Evolutionary conservation across 2,329 filamentous ascomycete species (phyloP).

Genomic region (Penicillium sp.): DNA sequence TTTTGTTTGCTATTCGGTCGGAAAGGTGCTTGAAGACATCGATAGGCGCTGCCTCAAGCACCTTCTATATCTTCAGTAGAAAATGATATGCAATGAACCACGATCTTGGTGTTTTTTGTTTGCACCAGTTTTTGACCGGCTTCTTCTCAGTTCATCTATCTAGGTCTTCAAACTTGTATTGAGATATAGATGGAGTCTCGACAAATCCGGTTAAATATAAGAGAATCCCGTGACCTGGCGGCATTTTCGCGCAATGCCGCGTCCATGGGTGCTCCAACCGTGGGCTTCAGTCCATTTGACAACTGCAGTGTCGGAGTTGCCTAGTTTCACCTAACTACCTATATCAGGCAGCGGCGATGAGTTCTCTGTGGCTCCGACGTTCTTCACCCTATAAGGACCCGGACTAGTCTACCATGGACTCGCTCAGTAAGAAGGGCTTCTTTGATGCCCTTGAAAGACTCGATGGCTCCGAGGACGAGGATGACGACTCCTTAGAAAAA

Average conservation of each 20-base stretch:
- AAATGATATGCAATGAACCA: no score
- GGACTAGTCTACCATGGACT: slow-evolving; percentile 20
- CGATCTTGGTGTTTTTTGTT: no score
- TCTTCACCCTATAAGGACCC: slow-evolving; percentile 10
- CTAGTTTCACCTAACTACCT: slow-evolving; percentile 1
- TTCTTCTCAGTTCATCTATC: no score
- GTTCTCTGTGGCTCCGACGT: slow-evolving; percentile 15
- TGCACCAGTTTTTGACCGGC: no score
- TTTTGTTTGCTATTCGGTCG: no score
- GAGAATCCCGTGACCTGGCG: slow-evolving; percentile 35
- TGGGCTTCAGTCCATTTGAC: slow-evolving; percentile 13
- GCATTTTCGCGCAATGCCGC: slow-evolving; percentile 29
- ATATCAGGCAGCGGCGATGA: slow-evolving; percentile 12
- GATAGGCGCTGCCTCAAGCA: no score
- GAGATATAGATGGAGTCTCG: neutral
- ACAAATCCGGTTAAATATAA: slow-evolving; percentile 20
- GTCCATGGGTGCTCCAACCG: slow-evolving; percentile 17
- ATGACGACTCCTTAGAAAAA: slow-evolving; percentile 18
- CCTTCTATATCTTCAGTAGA: no score
- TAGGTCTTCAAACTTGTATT: neutral
- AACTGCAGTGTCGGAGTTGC: slow-evolving; percentile 1
- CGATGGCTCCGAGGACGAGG: slow-evolving; percentile 28
- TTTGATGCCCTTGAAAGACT: slow-evolving; percentile 37
- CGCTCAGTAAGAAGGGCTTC: slow-evolving; percentile 32
- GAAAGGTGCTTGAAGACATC: no score